Base-by-base conservation (phyloP, 192 early-diverging fungal species). In the Podila verticillata region DNA sequence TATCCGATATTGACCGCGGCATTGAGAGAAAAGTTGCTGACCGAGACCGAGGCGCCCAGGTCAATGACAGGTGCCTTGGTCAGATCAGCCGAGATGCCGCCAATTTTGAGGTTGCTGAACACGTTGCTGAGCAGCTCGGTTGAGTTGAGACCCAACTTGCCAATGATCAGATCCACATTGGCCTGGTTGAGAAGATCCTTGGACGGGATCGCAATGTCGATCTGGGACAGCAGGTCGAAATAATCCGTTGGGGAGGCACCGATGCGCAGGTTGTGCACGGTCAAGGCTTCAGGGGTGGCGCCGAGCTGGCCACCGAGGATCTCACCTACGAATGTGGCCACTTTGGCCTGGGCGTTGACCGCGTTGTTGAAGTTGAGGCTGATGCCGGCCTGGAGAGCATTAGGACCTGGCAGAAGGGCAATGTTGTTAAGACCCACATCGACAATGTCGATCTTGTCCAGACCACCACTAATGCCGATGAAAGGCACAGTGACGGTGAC, bases 1-100 rank as follows among this genome's bases (percentile, higher is more conserved):
- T 80, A 80, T 3, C 77, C 77, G 59, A 80, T 80, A 65, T 80
- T 64, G 61, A 80, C 70, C 48, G 77, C 77, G 3, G 65, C 77
- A 51, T 57, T 66, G 35, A 80, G 15, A 0, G 77, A 72, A 29
- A 80, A 58, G 65, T 80, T 80, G 65, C 65, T 80, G 54, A 80
- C 61, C 0, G 65, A 49, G 39, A 80, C 26, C 29, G 77, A 80
- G 28, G 70, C 61, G 6, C 77, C 77, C n/a, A 80, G 44, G 22
- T 80, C 77, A 12, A 80, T 67, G 56, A 80, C 66, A 24, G 77
- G 77, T 5, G 77, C 77, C n/a, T 72, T 80, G 66, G 66, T 72
- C 77, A 80, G 48, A 56, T 80, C 65, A 61, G 56, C 60, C 48
- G 77, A 66, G 56, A 80, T 67, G 44, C 60, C 70, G 24, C 77